Evolutionary conservation across 164 flowering plant genomes (phyloP).

Genomic region (Aristolochia contorta): DNA sequence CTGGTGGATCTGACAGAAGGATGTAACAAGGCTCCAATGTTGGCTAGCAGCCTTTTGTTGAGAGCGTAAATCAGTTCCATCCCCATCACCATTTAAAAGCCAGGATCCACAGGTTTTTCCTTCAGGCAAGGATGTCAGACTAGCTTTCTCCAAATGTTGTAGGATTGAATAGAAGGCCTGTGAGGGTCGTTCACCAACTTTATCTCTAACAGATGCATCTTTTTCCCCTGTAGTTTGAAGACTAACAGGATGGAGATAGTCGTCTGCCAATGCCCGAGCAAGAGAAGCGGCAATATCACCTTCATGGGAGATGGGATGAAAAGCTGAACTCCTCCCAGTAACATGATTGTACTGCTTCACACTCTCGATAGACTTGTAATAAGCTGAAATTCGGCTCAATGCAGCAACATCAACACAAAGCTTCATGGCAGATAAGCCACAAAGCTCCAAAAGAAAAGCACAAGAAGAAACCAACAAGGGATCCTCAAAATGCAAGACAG

Average conservation of each 20-base stretch:
- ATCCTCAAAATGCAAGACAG: slow-evolving; percentile 74
- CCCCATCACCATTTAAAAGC: slow-evolving; percentile 66
- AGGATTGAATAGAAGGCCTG: slow-evolving; percentile 58
- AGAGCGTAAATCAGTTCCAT: slow-evolving; percentile 69
- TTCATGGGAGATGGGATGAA: slow-evolving; percentile 42
- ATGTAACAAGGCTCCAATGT: slow-evolving; percentile 77
- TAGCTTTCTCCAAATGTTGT: slow-evolving; percentile 83
- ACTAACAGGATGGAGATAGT: slow-evolving; percentile 41
- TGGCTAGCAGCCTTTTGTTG: slow-evolving; percentile 80
- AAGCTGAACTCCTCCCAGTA: slow-evolving; percentile 44
- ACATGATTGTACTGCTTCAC: slow-evolving; percentile 30
- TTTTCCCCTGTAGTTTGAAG: slow-evolving; percentile 15
- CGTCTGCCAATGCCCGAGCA: slow-evolving; percentile 87
- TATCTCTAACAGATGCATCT: slow-evolving; percentile 12
- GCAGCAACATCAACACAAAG: slow-evolving; percentile 77
- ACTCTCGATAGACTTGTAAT: slow-evolving; percentile 37
- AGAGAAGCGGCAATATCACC: slow-evolving; percentile 59
- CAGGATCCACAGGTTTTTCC: slow-evolving; percentile 80
- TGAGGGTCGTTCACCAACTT: slow-evolving; percentile 24
- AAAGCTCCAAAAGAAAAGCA: slow-evolving; percentile 81
- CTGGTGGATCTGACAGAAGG: slow-evolving; percentile 81
- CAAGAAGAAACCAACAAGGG: slow-evolving; percentile 78
- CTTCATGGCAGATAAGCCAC: slow-evolving; percentile 83
- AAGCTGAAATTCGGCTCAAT: slow-evolving; percentile 70
- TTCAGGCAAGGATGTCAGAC: slow-evolving; percentile 51